These are phyloP conservation scores for Magnolia sinica DNA, from an alignment of 164 flowering plant species.

Conservation along the genomic window DNA sequence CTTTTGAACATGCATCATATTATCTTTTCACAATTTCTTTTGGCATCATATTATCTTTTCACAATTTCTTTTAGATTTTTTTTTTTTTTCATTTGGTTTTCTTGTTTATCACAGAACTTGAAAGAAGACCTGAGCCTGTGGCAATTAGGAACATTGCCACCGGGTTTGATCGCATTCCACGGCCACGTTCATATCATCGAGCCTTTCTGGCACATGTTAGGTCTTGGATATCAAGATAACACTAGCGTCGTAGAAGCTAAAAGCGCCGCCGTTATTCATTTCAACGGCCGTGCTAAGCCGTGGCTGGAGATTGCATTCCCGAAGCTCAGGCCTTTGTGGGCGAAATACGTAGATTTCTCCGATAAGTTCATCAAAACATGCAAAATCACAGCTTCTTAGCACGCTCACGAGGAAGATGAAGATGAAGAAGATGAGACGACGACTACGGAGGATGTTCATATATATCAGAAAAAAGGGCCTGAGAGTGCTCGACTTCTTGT, in stretches of 20 bases:
- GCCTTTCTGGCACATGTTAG: slow-evolving; percentile 97
- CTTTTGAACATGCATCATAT: not conserved
- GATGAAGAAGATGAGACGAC: not conserved
- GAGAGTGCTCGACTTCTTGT: not conserved
- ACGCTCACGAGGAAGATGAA: slow-evolving; percentile 6
- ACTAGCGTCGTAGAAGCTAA: slow-evolving; percentile 67
- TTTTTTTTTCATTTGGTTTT: not conserved
- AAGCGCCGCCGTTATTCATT: slow-evolving; percentile 87
- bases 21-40: not conserved
- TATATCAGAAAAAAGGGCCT: slow-evolving; percentile 4
- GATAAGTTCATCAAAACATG: slow-evolving; percentile 77
- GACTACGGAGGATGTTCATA: slow-evolving; percentile 5
- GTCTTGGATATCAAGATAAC: slow-evolving; percentile 90
- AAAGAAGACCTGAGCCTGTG: slow-evolving; percentile 89
- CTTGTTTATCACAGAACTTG: slow-evolving; percentile 62
- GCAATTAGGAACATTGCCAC: slow-evolving; percentile 95
- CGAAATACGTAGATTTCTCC: slow-evolving; percentile 73
- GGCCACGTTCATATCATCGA: slow-evolving; percentile 81
- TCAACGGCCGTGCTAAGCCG: slow-evolving; percentile 94
- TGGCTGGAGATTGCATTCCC: slow-evolving; percentile 96
- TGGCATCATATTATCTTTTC: not conserved
- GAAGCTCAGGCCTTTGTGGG: slow-evolving; percentile 67
- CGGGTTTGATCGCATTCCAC: slow-evolving; percentile 90
- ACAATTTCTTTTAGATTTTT: not conserved
- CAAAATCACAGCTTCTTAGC: slow-evolving; percentile 53